Conservation (phyloP, 2,329 filamentous ascomycete genomes). For the Botryotinia calthae region DNA sequence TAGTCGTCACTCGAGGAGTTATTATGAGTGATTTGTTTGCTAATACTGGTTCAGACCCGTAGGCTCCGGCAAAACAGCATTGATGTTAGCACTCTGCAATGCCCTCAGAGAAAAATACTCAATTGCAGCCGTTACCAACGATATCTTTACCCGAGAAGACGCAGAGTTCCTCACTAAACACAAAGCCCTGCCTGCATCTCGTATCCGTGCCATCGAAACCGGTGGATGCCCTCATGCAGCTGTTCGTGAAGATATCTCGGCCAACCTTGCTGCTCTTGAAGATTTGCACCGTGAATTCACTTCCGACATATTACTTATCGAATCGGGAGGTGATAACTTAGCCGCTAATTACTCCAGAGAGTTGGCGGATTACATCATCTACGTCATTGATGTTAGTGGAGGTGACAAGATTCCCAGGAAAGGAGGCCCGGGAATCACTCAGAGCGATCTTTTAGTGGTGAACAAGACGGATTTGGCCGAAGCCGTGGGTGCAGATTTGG, state of each 20-base stretch:
- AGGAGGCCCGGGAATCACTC: slow-evolving; percentile 94
- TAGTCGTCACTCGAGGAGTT: background rate
- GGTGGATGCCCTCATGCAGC: slow-evolving; percentile 96
- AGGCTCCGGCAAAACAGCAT: slow-evolving; percentile 92
- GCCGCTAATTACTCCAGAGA: slow-evolving; percentile 96
- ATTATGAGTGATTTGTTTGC: background rate
- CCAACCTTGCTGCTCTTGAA: slow-evolving; percentile 89
- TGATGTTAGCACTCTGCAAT: slow-evolving; percentile 91
- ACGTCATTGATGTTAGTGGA: slow-evolving; percentile 95
- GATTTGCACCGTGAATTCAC: slow-evolving; percentile 78
- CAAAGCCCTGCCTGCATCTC: slow-evolving; percentile 74
- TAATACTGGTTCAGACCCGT: slow-evolving; percentile 64
- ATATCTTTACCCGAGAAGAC: slow-evolving; percentile 98
- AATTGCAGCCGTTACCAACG: slow-evolving; percentile 95
- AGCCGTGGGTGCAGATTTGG: slow-evolving; percentile 83
- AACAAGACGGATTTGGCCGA: slow-evolving; percentile 97
- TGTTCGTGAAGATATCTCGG: slow-evolving; percentile 92
- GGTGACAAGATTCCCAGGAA: slow-evolving; percentile 97
- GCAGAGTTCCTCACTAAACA: slow-evolving; percentile 93
- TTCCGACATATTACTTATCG: slow-evolving; percentile 86
- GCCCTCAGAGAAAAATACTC: slow-evolving; percentile 77
- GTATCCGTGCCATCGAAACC: slow-evolving; percentile 95
- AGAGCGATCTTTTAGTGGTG: slow-evolving; percentile 87
- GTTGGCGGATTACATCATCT: slow-evolving; percentile 95
- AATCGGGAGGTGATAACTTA: slow-evolving; percentile 93